phyloP scores from a whole-genome alignment of 2,329 filamentous ascomycete genomes.

The Nemania sp. region DNA sequence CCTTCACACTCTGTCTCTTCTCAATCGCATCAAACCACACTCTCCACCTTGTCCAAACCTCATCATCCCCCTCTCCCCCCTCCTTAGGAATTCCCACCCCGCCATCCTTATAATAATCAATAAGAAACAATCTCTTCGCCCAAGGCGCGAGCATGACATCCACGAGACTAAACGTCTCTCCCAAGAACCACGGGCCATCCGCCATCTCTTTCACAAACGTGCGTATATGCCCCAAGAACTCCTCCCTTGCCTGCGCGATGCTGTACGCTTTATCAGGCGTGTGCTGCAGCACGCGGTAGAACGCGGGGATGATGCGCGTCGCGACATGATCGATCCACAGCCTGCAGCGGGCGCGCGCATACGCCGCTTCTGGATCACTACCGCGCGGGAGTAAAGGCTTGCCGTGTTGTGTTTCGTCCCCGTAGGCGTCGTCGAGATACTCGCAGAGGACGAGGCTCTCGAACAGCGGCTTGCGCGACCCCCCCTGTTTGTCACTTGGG shows the following conservation, averaged over 20 bases:
- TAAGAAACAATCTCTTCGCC: slow-evolving; percentile 71
- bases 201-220: slow-evolving; percentile 64
- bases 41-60: slow-evolving; percentile 66
- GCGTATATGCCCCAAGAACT: slow-evolving; percentile 62
- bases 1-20: slow-evolving; percentile 62
- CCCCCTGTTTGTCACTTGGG: accelerated
- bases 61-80: slow-evolving; percentile 50
- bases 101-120: slow-evolving; percentile 72
- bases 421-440: slow-evolving; percentile 73
- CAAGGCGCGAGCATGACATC: slow-evolving; percentile 75
- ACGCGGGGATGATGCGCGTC: slow-evolving; percentile 67
- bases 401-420: slow-evolving; percentile 45
- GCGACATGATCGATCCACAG: slow-evolving; percentile 77
- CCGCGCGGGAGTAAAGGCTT: slow-evolving; percentile 56
- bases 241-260: slow-evolving; percentile 57
- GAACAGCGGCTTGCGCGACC: slow-evolving; percentile 62
- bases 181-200: slow-evolving; percentile 65
- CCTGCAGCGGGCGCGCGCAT: slow-evolving; percentile 65
- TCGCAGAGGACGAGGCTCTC: slow-evolving; percentile 75
- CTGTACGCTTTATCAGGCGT: slow-evolving; percentile 52
- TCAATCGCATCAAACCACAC: slow-evolving; percentile 65
- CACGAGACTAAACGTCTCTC: slow-evolving; percentile 64
- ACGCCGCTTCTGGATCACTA: slow-evolving; percentile 50
- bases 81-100: slow-evolving; percentile 49
- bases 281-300: slow-evolving; percentile 65